Conservation (phyloP, 139 green algal genomes). For the Coelastrella sp. region DNA sequence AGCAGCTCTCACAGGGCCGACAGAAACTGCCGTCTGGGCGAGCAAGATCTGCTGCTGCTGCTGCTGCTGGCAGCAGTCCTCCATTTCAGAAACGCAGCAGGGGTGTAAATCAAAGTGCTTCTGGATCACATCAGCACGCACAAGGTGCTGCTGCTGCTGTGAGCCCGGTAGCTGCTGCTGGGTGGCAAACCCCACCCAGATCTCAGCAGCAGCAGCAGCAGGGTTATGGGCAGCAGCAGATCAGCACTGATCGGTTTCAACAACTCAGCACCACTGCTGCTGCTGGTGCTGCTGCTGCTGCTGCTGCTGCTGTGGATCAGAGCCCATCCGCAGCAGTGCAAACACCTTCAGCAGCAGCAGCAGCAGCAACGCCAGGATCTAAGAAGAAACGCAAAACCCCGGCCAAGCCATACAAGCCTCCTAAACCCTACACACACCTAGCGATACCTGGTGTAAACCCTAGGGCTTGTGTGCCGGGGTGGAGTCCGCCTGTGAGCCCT, state of each 20-base stretch:
- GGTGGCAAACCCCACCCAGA: neutral
- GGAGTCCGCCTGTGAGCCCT: conserved; percentile 79
- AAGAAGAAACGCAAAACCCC: neutral
- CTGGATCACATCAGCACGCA: neutral
- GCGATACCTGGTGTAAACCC: neutral
- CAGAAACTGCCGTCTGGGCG: neutral
- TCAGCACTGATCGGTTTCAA: no score
- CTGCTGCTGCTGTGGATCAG: neutral
- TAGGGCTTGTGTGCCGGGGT: conserved; percentile 62
- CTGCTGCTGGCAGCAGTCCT: neutral
- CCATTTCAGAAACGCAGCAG: neutral
- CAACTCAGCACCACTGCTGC: neutral
- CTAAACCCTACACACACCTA: conserved; percentile 40
- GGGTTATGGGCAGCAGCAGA: no score
- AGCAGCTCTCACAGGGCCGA: neutral
- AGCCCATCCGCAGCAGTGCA: neutral
- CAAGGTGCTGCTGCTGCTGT: neutral
- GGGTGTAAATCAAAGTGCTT: neutral
- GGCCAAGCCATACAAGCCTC: neutral
- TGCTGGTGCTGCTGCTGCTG: neutral
- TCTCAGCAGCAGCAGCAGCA: neutral
- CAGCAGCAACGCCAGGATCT: neutral
- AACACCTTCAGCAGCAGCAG: neutral
- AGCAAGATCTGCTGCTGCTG: neutral
- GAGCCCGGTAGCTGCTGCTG: neutral